Percentiles rank a stretch among this genome's conserved stretches.
These are phyloP conservation scores for Fusarium devonianum DNA, from an alignment of 2,329 filamentous ascomycete genomes.

Conservation along the genomic window DNA sequence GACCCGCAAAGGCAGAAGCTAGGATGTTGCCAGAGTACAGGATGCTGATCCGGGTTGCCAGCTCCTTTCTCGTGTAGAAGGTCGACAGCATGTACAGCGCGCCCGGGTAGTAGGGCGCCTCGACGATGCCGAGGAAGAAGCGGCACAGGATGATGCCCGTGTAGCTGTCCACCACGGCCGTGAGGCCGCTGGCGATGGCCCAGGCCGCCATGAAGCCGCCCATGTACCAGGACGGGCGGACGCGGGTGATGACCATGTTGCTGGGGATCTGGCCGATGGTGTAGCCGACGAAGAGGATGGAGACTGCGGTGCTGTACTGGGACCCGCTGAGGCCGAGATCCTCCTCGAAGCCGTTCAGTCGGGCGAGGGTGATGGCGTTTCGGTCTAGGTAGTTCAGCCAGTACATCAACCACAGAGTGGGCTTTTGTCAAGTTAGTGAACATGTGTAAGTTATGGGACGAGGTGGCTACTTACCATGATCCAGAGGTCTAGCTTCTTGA, in stretches of 20 bases:
- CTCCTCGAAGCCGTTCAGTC: slow-evolving; percentile 39
- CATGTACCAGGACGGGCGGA: slow-evolving; percentile 50
- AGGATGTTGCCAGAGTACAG: slow-evolving; percentile 50
- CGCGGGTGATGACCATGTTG: slow-evolving; percentile 52
- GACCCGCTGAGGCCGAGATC: slow-evolving; percentile 26
- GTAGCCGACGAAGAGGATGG: slow-evolving; percentile 51
- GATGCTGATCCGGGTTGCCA: slow-evolving; percentile 50
- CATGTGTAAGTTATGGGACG: too few relatives aligned
- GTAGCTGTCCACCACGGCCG: slow-evolving; percentile 55
- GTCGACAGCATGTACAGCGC: slow-evolving; percentile 53
- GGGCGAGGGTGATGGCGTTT: slow-evolving; percentile 54
- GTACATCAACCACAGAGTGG: slow-evolving; percentile 42
- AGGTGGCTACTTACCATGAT: slow-evolving; percentile 4
- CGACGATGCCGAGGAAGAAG: slow-evolving; percentile 51
- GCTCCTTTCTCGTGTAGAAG: slow-evolving; percentile 60
- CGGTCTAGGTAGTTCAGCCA: slow-evolving; percentile 54
- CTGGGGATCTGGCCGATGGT: slow-evolving; percentile 50
- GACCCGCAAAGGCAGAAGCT: slow-evolving; percentile 49
- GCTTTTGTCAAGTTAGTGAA: not conserved
- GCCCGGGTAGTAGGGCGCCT: slow-evolving; percentile 48
- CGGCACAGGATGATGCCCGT: slow-evolving; percentile 55
- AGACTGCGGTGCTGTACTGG: slow-evolving; percentile 38
- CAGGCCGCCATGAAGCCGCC: slow-evolving; percentile 54
- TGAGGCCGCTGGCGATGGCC: slow-evolving; percentile 54
- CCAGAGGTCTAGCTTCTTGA: slow-evolving; percentile 14